These are phyloP conservation scores for Penicillium canariense DNA, from an alignment of 495 filamentous ascomycete species.

Conservation along the genomic window DNA sequence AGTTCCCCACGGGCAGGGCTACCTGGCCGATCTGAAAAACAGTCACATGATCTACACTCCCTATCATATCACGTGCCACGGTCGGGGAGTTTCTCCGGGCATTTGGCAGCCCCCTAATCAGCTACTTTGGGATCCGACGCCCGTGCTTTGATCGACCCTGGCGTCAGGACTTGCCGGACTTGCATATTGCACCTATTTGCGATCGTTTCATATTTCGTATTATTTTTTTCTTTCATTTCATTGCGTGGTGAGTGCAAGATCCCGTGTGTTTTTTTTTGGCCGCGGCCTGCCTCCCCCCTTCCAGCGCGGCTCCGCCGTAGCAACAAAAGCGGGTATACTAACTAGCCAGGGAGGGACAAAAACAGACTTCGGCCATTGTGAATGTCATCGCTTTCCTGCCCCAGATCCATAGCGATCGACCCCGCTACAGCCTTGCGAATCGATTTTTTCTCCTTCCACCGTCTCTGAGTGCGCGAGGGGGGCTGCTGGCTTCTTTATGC, in stretches of 20 bases:
- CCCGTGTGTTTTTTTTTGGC: background rate
- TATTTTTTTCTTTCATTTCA: slow-evolving; percentile 13
- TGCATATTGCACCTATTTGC: slow-evolving; percentile 24
- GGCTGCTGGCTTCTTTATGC: slow-evolving; percentile 37
- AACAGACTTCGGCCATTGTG: slow-evolving; percentile 18
- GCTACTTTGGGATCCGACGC: slow-evolving; percentile 14
- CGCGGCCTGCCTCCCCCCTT: background rate
- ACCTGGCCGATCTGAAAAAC: background rate
- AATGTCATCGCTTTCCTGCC: slow-evolving; percentile 21
- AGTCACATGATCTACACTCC: slow-evolving; percentile 2
- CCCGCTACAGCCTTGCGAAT: slow-evolving; percentile 6
- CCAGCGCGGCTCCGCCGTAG: slow-evolving; percentile 6
- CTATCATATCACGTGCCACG: slow-evolving; percentile 16
- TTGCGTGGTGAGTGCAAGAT: slow-evolving; percentile 16
- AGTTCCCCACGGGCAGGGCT: background rate
- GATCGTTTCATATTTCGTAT: slow-evolving; percentile 3
- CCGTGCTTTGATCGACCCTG: slow-evolving; percentile 34
- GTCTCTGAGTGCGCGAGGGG: slow-evolving; percentile 15
- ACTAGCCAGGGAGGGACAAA: slow-evolving; percentile 27
- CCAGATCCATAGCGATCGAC: slow-evolving; percentile 21
- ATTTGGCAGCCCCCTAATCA: slow-evolving; percentile 23
- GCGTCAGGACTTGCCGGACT: slow-evolving; percentile 25
- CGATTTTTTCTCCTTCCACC: background rate
- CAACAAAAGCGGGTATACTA: slow-evolving; percentile 28
- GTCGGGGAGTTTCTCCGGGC: slow-evolving; percentile 22